Conservation (phyloP, 2,329 filamentous ascomycete genomes). For the Chaetomium sp. region DNA sequence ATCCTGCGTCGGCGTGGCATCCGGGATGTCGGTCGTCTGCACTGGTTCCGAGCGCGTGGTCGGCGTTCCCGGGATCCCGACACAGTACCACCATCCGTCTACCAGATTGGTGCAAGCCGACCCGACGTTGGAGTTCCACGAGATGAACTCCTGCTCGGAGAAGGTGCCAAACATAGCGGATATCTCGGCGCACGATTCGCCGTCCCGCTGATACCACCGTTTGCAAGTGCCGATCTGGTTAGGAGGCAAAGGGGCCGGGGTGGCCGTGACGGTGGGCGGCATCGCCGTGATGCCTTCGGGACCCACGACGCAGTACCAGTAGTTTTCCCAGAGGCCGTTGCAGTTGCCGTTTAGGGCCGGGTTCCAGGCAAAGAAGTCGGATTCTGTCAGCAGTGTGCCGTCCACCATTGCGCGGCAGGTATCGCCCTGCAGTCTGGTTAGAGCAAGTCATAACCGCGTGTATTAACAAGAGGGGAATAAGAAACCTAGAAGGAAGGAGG, state of each 20-base stretch:
- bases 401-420: constrained; percentile 4
- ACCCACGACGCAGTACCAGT: constrained; percentile 12
- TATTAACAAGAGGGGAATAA: no score
- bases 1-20: constrained; percentile 3
- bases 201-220: constrained; percentile 1
- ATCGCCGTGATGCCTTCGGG: background rate
- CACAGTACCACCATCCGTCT: constrained; percentile 4
- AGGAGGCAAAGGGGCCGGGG: background rate
- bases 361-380: constrained; percentile 10
- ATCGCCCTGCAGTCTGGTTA: background rate
- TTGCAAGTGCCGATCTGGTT: constrained; percentile 2
- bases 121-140: constrained; percentile 4
- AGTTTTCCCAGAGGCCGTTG: constrained; percentile 6
- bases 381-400: background rate
- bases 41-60: constrained; percentile 4
- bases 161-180: constrained; percentile 8
- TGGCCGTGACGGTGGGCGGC: constrained; percentile 1
- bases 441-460: no score
- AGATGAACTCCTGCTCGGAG: constrained; percentile 1
- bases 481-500: no score
- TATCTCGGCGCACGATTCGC: background rate
- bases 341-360: constrained; percentile 7
- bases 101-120: background rate
- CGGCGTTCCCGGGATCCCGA: constrained; percentile 8
- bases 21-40: background rate